Evolutionary conservation across 1,139 yeast species (phyloP).

Genomic region (Neolecta irregularis): DNA sequence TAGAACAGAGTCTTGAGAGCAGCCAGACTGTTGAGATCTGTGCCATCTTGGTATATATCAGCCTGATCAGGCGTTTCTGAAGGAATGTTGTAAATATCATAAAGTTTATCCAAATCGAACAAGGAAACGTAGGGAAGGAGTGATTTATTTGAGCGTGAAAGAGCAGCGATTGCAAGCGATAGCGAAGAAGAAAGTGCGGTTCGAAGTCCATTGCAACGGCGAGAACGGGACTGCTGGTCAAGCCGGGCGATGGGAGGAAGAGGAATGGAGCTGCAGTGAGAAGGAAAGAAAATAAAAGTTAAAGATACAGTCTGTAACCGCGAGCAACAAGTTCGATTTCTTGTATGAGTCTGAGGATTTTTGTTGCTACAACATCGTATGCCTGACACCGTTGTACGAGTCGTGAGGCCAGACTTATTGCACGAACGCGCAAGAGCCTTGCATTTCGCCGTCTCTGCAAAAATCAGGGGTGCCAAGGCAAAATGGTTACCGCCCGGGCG

Average conservation of each 20-base stretch:
- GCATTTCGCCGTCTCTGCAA: slow-evolving; percentile 5
- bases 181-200: slow-evolving; percentile 17
- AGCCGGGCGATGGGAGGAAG: slow-evolving; percentile 6
- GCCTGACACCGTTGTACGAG: slow-evolving; percentile 21
- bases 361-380: slow-evolving; percentile 24
- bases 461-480: too few species aligned
- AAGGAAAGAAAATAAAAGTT: slow-evolving; percentile 2
- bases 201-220: slow-evolving; percentile 7
- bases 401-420: slow-evolving; percentile 21
- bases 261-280: neutral
- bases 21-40: slow-evolving; percentile 11
- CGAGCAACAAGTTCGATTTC: slow-evolving; percentile 26
- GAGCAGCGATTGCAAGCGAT: slow-evolving; percentile 14
- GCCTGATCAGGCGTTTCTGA: slow-evolving; percentile 15
- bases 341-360: slow-evolving; percentile 23
- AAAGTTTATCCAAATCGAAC: slow-evolving; percentile 9
- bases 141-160: slow-evolving; percentile 16
- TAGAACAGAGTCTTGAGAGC: slow-evolving; percentile 23
- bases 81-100: slow-evolving; percentile 10
- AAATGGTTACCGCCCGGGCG: slow-evolving; percentile 20
- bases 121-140: slow-evolving; percentile 10
- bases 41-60: slow-evolving; percentile 5
- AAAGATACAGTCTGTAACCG: slow-evolving; percentile 22
- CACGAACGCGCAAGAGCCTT: slow-evolving; percentile 23
- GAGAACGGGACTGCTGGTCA: slow-evolving; percentile 5